Conservation (phyloP, 202 grass and related monocot genomes). For the Schoenoplectus triqueter region DNA sequence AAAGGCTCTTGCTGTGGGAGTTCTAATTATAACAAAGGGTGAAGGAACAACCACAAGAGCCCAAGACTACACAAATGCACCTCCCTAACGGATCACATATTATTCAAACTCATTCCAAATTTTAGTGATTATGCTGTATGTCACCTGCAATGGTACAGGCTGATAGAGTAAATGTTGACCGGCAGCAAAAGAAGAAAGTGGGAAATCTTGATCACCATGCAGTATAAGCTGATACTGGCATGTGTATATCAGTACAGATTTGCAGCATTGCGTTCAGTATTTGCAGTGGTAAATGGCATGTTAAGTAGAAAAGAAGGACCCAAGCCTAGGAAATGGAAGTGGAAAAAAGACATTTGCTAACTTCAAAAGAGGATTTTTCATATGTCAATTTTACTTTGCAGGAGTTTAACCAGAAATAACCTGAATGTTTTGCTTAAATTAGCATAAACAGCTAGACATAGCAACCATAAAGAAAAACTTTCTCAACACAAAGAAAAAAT, state of each 20-base stretch:
- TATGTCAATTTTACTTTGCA: constrained; percentile 3
- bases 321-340: not conserved
- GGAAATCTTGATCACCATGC: not conserved
- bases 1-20: not conserved
- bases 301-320: not conserved
- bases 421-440: not conserved
- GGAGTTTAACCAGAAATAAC: not conserved
- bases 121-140: constrained; percentile 3
- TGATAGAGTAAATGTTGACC: not conserved
- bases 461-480: constrained; percentile 11
- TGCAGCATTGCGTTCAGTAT: not conserved
- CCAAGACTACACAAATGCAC: not conserved
- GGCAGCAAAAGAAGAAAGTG: not conserved
- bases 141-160: not conserved
- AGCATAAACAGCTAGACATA: not conserved
- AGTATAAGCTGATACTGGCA: constrained; percentile 13
- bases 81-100: constrained; percentile 7
- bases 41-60: not conserved
- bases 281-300: not conserved
- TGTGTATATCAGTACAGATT: not conserved
- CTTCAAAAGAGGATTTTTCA: not conserved
- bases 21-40: not conserved
- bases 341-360: not conserved
- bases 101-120: not conserved
- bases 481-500: not conserved